A percentile compares a stretch with the other conserved stretches of the same genome.
Evolutionary conservation across 1,139 yeast species (phyloP).

Genomic region (Magnusiomyces suaveolens): DNA sequence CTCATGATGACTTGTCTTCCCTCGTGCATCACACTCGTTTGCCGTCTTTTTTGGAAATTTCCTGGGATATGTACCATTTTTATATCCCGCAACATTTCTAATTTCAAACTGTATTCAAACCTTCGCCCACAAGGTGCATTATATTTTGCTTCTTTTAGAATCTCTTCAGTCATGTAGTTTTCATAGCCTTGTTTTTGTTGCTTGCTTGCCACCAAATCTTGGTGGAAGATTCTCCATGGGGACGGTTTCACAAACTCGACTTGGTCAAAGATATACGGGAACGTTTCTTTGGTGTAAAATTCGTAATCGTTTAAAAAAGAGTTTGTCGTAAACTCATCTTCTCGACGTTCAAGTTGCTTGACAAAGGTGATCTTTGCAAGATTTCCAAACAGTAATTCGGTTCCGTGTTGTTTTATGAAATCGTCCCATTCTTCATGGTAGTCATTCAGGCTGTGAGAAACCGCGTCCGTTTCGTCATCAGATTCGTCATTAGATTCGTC

Average conservation of each 20-base stretch:
- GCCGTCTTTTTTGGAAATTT: too few species aligned
- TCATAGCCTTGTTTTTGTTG: neutral
- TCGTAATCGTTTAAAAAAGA: neutral
- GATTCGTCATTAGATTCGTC: too few species aligned
- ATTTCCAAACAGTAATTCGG: neutral
- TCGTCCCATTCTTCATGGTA: too few species aligned
- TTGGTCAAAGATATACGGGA: neutral
- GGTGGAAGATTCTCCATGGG: neutral
- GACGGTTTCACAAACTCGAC: neutral
- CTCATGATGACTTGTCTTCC: neutral
- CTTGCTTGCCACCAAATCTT: neutral
- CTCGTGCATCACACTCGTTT: neutral
- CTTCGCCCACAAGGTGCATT: too few species aligned
- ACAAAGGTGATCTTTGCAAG: neutral
- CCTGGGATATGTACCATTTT: too few species aligned
- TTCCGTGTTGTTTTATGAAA: too few species aligned
- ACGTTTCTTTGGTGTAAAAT: neutral
- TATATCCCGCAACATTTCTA: too few species aligned
- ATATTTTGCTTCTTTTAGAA: neutral
- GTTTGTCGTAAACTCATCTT: neutral
- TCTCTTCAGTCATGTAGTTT: neutral
- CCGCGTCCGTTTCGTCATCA: too few species aligned
- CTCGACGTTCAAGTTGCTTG: neutral
- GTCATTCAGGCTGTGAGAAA: too few species aligned
- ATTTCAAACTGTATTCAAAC: too few species aligned